Evolutionary conservation across 2,329 filamentous ascomycete genomes (phyloP).

Genomic region (Trichoderma afroharzianum): DNA sequence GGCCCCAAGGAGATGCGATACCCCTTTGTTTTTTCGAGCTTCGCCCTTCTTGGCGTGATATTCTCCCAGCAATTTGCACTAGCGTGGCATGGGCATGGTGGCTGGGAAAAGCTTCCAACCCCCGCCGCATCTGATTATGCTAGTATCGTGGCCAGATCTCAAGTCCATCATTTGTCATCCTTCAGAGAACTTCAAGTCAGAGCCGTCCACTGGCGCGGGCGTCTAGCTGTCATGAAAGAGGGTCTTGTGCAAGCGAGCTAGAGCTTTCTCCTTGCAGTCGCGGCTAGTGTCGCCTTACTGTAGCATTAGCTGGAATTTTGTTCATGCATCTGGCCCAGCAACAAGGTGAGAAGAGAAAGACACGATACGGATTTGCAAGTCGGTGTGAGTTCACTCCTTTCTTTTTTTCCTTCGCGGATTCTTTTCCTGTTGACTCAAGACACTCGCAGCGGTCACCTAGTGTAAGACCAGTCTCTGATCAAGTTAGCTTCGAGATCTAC

Average conservation of each 20-base stretch:
- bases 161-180: background rate
- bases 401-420: background rate
- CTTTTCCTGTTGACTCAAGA: background rate
- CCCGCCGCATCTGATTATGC: background rate
- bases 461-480: background rate
- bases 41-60: background rate
- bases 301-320: background rate
- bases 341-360: background rate
- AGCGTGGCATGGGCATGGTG: background rate
- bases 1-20: background rate
- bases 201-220: background rate
- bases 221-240: background rate
- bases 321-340: background rate
- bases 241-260: background rate
- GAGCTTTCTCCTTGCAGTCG: background rate
- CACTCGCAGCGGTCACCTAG: background rate
- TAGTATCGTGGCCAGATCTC: slow-evolving; percentile 2
- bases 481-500: background rate
- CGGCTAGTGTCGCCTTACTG: background rate
- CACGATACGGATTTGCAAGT: background rate
- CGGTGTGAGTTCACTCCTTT: background rate
- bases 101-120: background rate
- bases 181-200: background rate
- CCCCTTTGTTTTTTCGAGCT: background rate
- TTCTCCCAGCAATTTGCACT: background rate